Evolutionary conservation across 2,329 filamentous ascomycete genomes (phyloP).

Genomic region (Botrytis paeoniae): DNA sequence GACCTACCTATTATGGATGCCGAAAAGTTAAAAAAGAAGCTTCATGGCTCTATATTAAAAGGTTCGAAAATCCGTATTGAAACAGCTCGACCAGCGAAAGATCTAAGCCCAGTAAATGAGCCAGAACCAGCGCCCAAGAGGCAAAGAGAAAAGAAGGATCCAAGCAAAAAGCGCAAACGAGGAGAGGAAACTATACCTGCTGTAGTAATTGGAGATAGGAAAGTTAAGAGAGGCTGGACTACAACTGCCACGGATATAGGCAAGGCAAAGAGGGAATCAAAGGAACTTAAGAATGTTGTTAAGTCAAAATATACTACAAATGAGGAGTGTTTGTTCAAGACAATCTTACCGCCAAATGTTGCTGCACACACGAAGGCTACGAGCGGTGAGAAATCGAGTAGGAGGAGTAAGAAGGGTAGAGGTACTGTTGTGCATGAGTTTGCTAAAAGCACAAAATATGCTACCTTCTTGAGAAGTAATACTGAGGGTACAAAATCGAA

Average conservation of each 20-base stretch:
- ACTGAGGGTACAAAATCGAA: constrained; percentile 44
- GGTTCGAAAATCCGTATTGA: constrained; percentile 84
- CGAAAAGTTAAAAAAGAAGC: constrained; percentile 85
- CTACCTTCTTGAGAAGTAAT: constrained; percentile 70
- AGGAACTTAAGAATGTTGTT: constrained; percentile 55
- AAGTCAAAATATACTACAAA: constrained; percentile 79
- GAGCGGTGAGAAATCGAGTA: constrained; percentile 41
- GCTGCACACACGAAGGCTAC: constrained; percentile 40
- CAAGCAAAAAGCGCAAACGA: constrained; percentile 48
- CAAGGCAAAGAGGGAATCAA: constrained; percentile 50
- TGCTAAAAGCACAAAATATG: constrained; percentile 76
- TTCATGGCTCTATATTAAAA: constrained; percentile 81
- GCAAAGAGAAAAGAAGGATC: constrained; percentile 44
- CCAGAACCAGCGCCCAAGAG: constrained; percentile 40
- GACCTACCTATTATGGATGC: constrained; percentile 79
- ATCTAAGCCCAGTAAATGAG: constrained; percentile 31
- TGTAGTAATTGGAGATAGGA: constrained; percentile 60
- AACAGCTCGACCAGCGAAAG: constrained; percentile 66
- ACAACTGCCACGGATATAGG: constrained; percentile 50
- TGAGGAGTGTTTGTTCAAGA: constrained; percentile 82
- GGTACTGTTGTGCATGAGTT: constrained; percentile 84
- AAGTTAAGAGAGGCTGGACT: constrained; percentile 44
- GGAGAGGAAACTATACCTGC: constrained; percentile 57
- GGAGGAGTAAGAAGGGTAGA: constrained; percentile 55
- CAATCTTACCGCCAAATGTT: constrained; percentile 63